Percentiles rank a stretch among this genome's conserved stretches.
Evolutionary conservation across 192 early-diverging fungal genomes (phyloP).

Genomic region (Coemansia sp.): DNA sequence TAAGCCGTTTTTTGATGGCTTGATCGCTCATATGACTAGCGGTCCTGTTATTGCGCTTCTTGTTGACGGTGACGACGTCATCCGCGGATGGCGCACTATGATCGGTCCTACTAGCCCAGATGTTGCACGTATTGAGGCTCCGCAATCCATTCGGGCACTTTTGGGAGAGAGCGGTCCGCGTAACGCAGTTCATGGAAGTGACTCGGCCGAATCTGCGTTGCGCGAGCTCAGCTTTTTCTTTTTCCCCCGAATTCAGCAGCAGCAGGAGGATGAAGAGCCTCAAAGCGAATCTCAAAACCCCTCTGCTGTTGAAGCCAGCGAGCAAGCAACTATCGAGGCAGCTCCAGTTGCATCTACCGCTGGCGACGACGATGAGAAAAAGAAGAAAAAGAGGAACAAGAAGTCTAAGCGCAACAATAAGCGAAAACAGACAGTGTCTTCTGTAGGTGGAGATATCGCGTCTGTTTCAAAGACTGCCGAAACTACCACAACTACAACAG

Average conservation of each 20-base stretch:
- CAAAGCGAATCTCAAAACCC: neutral
- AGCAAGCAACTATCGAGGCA: neutral
- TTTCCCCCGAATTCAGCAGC: conserved; percentile 28
- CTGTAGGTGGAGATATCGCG: neutral
- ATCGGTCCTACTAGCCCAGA: conserved; percentile 52
- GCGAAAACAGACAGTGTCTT: conserved; percentile 39
- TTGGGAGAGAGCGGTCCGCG: conserved; percentile 42
- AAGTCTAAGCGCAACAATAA: conserved; percentile 41
- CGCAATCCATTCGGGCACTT: conserved; percentile 51
- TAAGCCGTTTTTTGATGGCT: conserved; percentile 40
- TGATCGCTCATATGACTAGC: conserved; percentile 51
- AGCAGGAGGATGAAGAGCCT: neutral
- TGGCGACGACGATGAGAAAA: conserved; percentile 7
- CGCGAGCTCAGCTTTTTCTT: conserved; percentile 53
- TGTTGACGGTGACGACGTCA: conserved; percentile 52
- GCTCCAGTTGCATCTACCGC: conserved; percentile 2
- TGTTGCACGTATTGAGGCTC: conserved; percentile 27
- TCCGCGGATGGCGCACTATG: conserved; percentile 54
- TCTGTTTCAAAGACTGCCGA: neutral
- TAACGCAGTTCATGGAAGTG: conserved; percentile 61
- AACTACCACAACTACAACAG: conserved; percentile 2
- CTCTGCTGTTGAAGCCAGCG: neutral
- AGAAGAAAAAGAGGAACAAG: conserved; percentile 43
- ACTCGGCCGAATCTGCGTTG: conserved; percentile 42
- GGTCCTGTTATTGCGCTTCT: conserved; percentile 52